Evolutionary conservation across 768 basidiomycete species (phyloP), one percentile per base, ranked within the genome.

Genomic region (Leucosporidium yakuticum): DNA sequence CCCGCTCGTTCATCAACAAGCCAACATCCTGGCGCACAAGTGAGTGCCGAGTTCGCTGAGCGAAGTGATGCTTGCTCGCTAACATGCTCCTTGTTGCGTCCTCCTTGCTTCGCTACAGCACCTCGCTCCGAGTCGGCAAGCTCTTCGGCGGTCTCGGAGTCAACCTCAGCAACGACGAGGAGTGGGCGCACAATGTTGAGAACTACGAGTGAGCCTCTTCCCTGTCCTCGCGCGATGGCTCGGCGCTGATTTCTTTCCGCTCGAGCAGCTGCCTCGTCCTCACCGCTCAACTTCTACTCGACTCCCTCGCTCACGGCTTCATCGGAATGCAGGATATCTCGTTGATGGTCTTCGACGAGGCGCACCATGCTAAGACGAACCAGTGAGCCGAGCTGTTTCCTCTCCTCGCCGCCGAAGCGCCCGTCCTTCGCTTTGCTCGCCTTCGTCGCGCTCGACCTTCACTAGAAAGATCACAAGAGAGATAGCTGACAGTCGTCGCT

Each of bases 301-400:
- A 68, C 54, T 63, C 57, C 49, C 67, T 63, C 67, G 67, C 67
- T 8, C 67, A 68, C 55, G 65, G 65, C 5, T 62, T 67, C 55
- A 29, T 67, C 32, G 27, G 29, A 25, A 67, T 67, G 65, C 47
- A 51, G 12, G 55, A 67, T 48, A 67, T 67, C 36, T 19, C 55
- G 19, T 36, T 67, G 4, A n/a, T 67, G 25, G 60, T 62, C 12
- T 50, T 67, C 29, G 65, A 67, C 56, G 65, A 67, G 25, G 60
- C 31, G 3, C 65, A 66, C 31, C 60, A 61, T 27, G 60, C 44
- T 17, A 66, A 66, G 60, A 49, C 60, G 9, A 61, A 66, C 54
- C 60, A 66, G 56, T 65, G 17, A 5, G 64, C 47, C n/a, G 14
- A 49, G 25, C 29, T 11, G 17, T 56, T 14, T 32, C 25, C 31